Base-by-base conservation (phyloP, 345 rosid species). In the Acer negundo region DNA sequence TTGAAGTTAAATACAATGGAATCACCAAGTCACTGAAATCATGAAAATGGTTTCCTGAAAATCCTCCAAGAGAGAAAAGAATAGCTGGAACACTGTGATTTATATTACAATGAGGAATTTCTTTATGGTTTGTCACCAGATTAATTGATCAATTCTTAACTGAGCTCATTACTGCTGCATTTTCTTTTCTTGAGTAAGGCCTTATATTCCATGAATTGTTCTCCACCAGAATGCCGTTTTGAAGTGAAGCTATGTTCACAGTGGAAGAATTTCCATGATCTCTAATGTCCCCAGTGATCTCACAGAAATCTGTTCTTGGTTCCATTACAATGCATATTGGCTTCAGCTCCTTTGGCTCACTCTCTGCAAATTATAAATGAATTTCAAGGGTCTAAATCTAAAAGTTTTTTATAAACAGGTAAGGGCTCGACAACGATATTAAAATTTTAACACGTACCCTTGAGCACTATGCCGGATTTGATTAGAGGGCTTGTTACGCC, bases 291-390 rank as follows among this genome's bases (percentile, higher is more conserved):
- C 91, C 92, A 6, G 22, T 82, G 24, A 90, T 22, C 53, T 88
- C 89, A 16, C 98, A 95, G 12, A 83, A 82, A 73, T 93, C 95
- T 56, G 98, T 84, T 85, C 87, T 84, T 59, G 63, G 26, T 68
- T 80, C 86, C 58, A 42, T 77, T 0, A 23, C 1, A n/a, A n/a
- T 79, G 80, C 98, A 95, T 0, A 84, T 44, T 8, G 87, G 82
- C 76, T 85, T 85, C 67, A 55, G n/a, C 53, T 77, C 70, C 81
- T 77, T 75, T 20, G 28, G 56, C 71, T 17, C 72, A 44, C 35
- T 64, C 38, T 19, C 81, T 35, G 80, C n/a, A 31, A 42, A 62
- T 69, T 51, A 10, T 42, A 24, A 72, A 28, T 31, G n/a, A 62
- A 38, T n/a, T n/a, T n/a, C n/a, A n/a, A n/a, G n/a, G n/a, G n/a